Base-by-base conservation (phyloP, 2,329 filamentous ascomycete species). In the Chaetomium sp. region DNA sequence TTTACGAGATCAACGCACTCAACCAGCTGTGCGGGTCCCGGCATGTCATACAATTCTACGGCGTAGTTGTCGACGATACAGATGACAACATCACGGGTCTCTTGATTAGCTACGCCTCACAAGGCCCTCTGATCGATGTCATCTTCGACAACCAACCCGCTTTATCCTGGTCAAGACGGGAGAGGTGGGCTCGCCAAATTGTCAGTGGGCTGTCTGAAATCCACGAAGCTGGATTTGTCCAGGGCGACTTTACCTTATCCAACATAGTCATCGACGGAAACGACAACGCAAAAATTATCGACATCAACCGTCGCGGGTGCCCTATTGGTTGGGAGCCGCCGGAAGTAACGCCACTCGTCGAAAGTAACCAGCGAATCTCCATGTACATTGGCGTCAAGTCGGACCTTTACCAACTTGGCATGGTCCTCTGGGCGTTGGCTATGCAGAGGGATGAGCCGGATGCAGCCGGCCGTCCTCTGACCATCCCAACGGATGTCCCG, bases 351-450 rank as follows among this genome's bases (percentile, higher is more conserved):
- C 81, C 82, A 5, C 82, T 97, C 54, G 90, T 97, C 58, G 86
- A 92, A 61, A 91, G 86, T 70, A 89, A 88, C 56, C 91, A 96
- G 70, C 82, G 90, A 35, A 91, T 99, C 52, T 88, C 89, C 46
- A 96, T 97, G 86, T 96, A 95, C 67, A 97, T 99, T 68, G 92
- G 94, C 10, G 91, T 96, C 68, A 99, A 99, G 72, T 96, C 92
- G 0, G 94, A 99, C 71, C 77, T 99, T 1, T 99, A 88, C 66
- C 94, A 99, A 71, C 79, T 97, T 5, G 94, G 94, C 5, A 99
- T 99, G 94, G 91, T 96, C 1, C 75, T 99, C 2, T 99, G 92
- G 90, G 90, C 89, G 27, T 74, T 99, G 46, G 92, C 90, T 1
- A 87, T 87, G 67, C 82, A 92, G 62, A 83, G 91, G 54, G 92